Conservation (phyloP, 2,329 filamentous ascomycete genomes). For the Drechslerella coelobrocha region DNA sequence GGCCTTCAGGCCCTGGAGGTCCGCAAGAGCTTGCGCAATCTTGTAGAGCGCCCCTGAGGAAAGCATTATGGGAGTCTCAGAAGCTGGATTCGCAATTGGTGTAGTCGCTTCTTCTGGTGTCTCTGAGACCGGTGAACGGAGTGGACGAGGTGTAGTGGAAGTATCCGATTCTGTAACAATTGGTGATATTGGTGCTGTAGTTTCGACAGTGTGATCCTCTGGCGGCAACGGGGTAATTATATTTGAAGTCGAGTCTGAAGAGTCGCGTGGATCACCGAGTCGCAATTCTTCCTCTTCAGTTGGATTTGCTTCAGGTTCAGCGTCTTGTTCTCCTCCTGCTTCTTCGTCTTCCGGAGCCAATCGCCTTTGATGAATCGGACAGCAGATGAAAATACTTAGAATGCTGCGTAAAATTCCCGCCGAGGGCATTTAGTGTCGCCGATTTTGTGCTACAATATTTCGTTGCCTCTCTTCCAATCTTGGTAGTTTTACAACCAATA, state of each 20-base stretch:
- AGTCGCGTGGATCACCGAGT: not conserved
- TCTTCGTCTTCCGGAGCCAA: constrained; percentile 1
- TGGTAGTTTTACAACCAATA: not conserved
- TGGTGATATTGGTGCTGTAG: not conserved
- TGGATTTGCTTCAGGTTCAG: not conserved
- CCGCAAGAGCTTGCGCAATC: constrained; percentile 21
- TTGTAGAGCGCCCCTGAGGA: constrained; percentile 28
- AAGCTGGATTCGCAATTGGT: not conserved
- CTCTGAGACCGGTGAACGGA: not conserved
- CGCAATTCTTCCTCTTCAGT: not conserved
- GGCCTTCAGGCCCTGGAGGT: constrained; percentile 14
- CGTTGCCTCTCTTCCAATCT: not conserved
- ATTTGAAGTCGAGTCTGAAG: constrained; percentile 11
- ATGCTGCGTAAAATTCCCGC: not conserved
- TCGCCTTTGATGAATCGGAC: not conserved
- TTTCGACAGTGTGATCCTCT: not conserved
- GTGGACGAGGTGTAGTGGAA: not conserved
- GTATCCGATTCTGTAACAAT: not conserved
- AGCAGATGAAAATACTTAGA: constrained; percentile 12
- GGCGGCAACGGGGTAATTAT: constrained; percentile 4
- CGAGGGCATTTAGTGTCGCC: constrained; percentile 9
- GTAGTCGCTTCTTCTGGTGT: not conserved
- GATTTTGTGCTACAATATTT: not conserved
- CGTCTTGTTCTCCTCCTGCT: not conserved
- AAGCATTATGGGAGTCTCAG: constrained; percentile 25